Base-by-base conservation (phyloP, 805 yeast species). In the Vanderwaltozyma tropicalis region DNA sequence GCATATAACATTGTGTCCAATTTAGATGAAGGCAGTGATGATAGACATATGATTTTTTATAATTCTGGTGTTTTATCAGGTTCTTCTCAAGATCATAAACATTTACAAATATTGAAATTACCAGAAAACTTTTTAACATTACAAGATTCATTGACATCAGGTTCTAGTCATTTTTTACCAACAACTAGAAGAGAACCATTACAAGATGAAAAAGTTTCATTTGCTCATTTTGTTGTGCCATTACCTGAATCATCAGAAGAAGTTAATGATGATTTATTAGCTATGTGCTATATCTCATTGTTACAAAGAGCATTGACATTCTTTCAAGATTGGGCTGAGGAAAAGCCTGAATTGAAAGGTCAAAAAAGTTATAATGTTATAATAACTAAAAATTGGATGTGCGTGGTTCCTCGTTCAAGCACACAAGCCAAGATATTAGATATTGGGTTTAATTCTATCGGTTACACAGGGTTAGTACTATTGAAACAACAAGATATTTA, bases 31-130 rank as follows among this genome's bases (percentile, higher is more conserved):
- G 43, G 39, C 22, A 27, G 20, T 14, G 61, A 55, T 13, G 64
- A 61, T 21, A 68, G 72, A 40, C 80, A 83, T 68, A 67, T 88
- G 55, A 87, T 87, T 0, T 89, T 89, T 59, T 89, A 76, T 69
- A 89, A 89, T 59, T 78, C 85, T 53, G 98, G 98, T 7, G 76
- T 78, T 15, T 70, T 76, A 48, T 76, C 94, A 44, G 98, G 97
- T 1, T 95, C 95, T n/a, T 86, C 96, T 0, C 92, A 87, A 52
- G 80, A 83, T 34, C 98, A 89, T 63, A 86, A 84, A 55, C 98
- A 89, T 61, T 61, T 92, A 44, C 98, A 92, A 61, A 78, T 88
- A 60, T 66, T 89, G 71, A 68, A 76, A 31, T 64, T 83, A 31
- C 94, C 95, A 2, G 55, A 62, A 7, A 62, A 67, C 17, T 78